phyloP scores from a whole-genome alignment of 106 monocot species.

The Platanthera guangdongensis region DNA sequence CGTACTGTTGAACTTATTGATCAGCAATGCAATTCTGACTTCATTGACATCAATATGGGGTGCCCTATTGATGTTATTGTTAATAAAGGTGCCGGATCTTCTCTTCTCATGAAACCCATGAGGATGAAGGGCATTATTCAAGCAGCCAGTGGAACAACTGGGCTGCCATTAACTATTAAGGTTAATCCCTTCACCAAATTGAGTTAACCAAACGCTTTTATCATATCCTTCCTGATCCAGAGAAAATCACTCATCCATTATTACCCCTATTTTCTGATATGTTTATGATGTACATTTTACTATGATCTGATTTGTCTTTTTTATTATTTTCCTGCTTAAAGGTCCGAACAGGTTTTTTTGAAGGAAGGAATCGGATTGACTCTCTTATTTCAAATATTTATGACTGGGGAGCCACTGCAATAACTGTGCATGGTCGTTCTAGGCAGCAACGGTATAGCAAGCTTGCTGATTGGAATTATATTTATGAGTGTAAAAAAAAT shows the following conservation, averaged over 20 bases:
- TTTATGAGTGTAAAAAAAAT: conserved; percentile 62
- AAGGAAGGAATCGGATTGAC: conserved; percentile 86
- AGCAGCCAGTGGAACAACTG: conserved; percentile 44
- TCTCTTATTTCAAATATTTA: conserved; percentile 63
- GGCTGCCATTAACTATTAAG: conserved; percentile 74
- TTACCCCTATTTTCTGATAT: not conserved
- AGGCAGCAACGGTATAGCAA: conserved; percentile 94
- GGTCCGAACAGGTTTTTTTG: conserved; percentile 82
- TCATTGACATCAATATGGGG: conserved; percentile 95
- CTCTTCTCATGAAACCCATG: conserved; percentile 80
- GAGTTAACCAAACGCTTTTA: not conserved
- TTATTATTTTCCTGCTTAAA: conserved; percentile 17
- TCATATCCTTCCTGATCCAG: not conserved
- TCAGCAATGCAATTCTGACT: conserved; percentile 69
- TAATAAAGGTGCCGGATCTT: conserved; percentile 94
- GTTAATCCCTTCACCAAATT: conserved; percentile 14
- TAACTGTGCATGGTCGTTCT: conserved; percentile 89
- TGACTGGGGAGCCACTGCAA: conserved; percentile 67
- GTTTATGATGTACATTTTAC: not conserved
- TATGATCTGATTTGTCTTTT: not conserved
- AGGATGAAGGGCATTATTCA: conserved; percentile 81
- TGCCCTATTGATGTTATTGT: conserved; percentile 92
- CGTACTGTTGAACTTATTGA: conserved; percentile 80
- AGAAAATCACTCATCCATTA: not conserved
- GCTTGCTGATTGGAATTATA: conserved; percentile 94